A percentile compares a stretch with the other conserved stretches of the same genome.
Conservation (phyloP, 1,139 yeast genomes). For the Blastobotrys capitulatus region DNA sequence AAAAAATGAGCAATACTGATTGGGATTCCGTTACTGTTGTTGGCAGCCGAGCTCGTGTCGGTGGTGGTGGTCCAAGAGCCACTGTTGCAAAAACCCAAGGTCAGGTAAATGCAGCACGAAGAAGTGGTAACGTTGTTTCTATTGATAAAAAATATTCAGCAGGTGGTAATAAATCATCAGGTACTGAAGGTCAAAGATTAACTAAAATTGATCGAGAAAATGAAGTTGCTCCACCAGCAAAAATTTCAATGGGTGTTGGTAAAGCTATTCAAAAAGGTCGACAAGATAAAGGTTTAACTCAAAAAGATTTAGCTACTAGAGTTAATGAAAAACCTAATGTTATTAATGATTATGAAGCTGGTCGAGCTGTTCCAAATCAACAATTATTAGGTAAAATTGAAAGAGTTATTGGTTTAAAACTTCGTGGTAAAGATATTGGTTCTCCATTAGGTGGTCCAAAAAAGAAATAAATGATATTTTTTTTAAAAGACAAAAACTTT, state of each 20-base stretch:
- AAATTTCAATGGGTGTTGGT: conserved; percentile 78
- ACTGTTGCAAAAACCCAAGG: conserved; percentile 73
- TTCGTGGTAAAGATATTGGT: conserved; percentile 95
- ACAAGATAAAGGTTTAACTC: conserved; percentile 83
- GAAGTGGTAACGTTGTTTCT: conserved; percentile 81
- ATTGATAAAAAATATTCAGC: conserved; percentile 90
- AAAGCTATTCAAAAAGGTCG: conserved; percentile 82
- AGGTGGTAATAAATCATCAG: conserved; percentile 56
- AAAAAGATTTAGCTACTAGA: conserved; percentile 93
- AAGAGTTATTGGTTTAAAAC: conserved; percentile 88
- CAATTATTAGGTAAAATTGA: conserved; percentile 89
- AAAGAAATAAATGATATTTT: conserved; percentile 36
- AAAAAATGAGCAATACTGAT: conserved; percentile 40
- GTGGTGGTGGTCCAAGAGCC: conserved; percentile 78
- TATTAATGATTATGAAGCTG: conserved; percentile 94
- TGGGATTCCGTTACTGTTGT: conserved; percentile 90
- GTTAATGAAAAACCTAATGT: conserved; percentile 94
- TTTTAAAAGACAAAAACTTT: too few relatives aligned
- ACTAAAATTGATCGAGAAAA: conserved; percentile 91
- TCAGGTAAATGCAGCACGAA: conserved; percentile 87
- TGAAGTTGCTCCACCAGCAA: conserved; percentile 90
- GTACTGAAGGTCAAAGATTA: conserved; percentile 91
- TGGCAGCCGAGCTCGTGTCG: conserved; percentile 83
- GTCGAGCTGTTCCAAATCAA: conserved; percentile 95
- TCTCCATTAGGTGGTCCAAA: conserved; percentile 78